A percentile compares a stretch with the other conserved stretches of the same genome.
Conservation (phyloP, 2,329 filamentous ascomycete species). For the Alternaria alternata region DNA sequence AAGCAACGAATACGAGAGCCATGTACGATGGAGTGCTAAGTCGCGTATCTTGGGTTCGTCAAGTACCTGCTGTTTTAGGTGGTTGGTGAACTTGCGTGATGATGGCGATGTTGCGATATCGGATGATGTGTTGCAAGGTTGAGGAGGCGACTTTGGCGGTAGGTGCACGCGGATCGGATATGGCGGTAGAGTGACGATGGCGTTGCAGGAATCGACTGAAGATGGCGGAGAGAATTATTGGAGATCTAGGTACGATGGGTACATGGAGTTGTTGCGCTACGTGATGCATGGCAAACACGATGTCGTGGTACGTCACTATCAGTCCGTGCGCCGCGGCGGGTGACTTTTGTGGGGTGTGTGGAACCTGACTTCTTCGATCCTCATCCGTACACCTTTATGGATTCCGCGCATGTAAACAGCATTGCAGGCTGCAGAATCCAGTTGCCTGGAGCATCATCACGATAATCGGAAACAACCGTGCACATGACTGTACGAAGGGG, state of each 20-base stretch:
- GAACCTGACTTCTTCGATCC: conserved; percentile 5
- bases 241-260: neutral
- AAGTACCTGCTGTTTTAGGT: conserved; percentile 25
- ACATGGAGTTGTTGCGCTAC: neutral
- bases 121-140: conserved; percentile 16
- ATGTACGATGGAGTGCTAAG: conserved; percentile 23
- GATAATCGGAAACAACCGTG: too few relatives aligned
- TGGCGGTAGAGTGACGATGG: neutral
- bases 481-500: too few relatives aligned
- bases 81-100: neutral
- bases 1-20: conserved; percentile 23
- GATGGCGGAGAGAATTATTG: neutral
- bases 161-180: neutral
- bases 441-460: too few relatives aligned
- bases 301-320: conserved; percentile 9
- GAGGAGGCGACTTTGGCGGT: neutral
- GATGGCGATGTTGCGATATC: conserved; percentile 26
- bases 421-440: neutral
- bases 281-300: neutral
- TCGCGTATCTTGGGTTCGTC: conserved; percentile 23
- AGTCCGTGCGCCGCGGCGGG: conserved; percentile 5
- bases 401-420: too few relatives aligned
- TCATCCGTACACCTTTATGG: too few relatives aligned
- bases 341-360: conserved; percentile 13
- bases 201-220: neutral